These are phyloP conservation scores for Scleromitrula shiraiana DNA, from an alignment of 2,329 filamentous ascomycete genomes.

Conservation along the genomic window DNA sequence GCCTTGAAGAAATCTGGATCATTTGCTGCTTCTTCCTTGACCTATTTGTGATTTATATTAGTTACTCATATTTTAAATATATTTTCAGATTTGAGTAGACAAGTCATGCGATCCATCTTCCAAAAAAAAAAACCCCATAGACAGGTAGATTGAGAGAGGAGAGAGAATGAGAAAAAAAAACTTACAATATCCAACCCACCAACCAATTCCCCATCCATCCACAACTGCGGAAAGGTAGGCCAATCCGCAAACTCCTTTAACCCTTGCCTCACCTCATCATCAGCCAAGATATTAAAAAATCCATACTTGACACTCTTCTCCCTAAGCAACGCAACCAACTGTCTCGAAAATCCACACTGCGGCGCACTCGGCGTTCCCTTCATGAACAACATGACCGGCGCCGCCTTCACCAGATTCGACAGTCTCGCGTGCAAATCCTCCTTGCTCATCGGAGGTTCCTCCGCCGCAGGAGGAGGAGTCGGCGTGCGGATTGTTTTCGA, in stretches of 20 bases:
- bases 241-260: conserved; percentile 97
- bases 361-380: conserved; percentile 86
- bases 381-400: conserved; percentile 98
- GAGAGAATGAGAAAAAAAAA: conserved; percentile 54
- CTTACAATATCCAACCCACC: conserved; percentile 93
- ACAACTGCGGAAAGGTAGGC: conserved; percentile 95
- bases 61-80: background rate
- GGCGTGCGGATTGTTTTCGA: conserved; percentile 29
- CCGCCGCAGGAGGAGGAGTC: conserved; percentile 23
- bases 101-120: background rate
- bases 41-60: conserved; percentile 40
- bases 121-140: too few relatives aligned
- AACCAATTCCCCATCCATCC: conserved; percentile 82
- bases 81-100: background rate
- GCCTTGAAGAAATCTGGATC: conserved; percentile 75
- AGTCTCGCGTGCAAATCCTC: conserved; percentile 80
- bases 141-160: conserved; percentile 4
- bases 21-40: conserved; percentile 86
- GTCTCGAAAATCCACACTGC: conserved; percentile 86
- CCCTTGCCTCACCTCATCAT: conserved; percentile 93
- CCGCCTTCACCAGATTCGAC: conserved; percentile 81
- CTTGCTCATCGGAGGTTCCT: conserved; percentile 54
- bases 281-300: conserved; percentile 97
- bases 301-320: conserved; percentile 92
- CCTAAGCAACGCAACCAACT: conserved; percentile 77